Evolutionary conservation across 164 flowering plant genomes (phyloP).

Genomic region (Echeveria elegans): DNA sequence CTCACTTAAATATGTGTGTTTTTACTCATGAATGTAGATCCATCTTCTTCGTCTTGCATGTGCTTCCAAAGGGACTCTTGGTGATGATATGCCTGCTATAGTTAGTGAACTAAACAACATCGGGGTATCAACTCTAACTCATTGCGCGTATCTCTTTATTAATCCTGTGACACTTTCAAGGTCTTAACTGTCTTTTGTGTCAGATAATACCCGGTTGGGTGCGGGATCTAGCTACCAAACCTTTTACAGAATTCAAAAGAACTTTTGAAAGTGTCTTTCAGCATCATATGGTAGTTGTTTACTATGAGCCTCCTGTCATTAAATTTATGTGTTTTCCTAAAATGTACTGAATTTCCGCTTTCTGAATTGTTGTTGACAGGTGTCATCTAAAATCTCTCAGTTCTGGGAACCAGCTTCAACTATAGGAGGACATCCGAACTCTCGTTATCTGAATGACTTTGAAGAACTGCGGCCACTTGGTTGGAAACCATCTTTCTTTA

Average conservation of each 20-base stretch:
- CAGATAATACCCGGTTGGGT: conserved; percentile 70
- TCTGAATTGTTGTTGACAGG: conserved; percentile 26
- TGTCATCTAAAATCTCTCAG: conserved; percentile 45
- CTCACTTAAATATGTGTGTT: neutral
- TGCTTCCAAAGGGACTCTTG: conserved; percentile 58
- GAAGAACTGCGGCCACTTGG: conserved; percentile 90
- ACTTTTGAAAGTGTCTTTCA: conserved; percentile 57
- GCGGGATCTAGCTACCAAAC: conserved; percentile 52
- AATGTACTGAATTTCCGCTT: conserved; percentile 3
- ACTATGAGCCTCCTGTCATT: neutral
- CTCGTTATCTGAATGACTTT: conserved; percentile 88
- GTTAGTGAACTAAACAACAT: conserved; percentile 55
- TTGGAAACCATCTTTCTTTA: conserved; percentile 17
- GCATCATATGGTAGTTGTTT: conserved; percentile 46
- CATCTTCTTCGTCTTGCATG: conserved; percentile 96
- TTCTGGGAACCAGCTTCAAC: conserved; percentile 71
- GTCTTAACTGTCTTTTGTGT: conserved; percentile 13
- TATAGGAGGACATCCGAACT: conserved; percentile 46
- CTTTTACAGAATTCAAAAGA: conserved; percentile 43
- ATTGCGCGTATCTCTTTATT: neutral
- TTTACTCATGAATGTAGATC: conserved; percentile 34
- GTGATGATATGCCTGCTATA: conserved; percentile 60
- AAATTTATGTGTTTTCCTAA: neutral
- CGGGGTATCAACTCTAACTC: conserved; percentile 38
- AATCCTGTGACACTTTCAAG: neutral